Evolutionary conservation across 768 basidiomycete genomes (phyloP).

Genomic region (Baorangia bicolor): DNA sequence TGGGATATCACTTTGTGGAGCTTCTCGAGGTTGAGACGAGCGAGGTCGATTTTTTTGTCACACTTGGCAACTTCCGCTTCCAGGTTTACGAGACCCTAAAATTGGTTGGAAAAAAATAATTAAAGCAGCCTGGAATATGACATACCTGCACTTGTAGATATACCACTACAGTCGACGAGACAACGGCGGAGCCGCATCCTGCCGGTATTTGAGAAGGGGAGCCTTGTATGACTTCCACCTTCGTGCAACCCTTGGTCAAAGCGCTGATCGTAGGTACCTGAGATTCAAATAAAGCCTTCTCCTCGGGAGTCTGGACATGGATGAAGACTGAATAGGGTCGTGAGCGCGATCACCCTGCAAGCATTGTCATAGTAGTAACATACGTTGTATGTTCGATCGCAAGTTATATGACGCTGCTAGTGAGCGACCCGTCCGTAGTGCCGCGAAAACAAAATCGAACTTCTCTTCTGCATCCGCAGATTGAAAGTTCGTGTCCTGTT

Average conservation of each 20-base stretch:
- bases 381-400: slow-evolving; percentile 61
- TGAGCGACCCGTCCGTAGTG: slow-evolving; percentile 56
- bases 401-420: slow-evolving; percentile 80
- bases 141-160: slow-evolving; percentile 85
- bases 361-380: background rate
- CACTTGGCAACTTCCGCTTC: slow-evolving; percentile 86
- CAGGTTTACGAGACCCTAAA: slow-evolving; percentile 85
- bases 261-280: slow-evolving; percentile 76
- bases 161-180: slow-evolving; percentile 71
- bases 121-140: background rate
- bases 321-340: slow-evolving; percentile 56
- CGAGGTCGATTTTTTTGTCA: slow-evolving; percentile 84
- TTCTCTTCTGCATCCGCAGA: slow-evolving; percentile 75
- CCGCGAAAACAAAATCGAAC: slow-evolving; percentile 83
- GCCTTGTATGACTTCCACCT: slow-evolving; percentile 63
- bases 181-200: slow-evolving; percentile 79
- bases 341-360: background rate
- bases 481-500: slow-evolving; percentile 58
- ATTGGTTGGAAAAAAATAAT: background rate
- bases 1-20: slow-evolving; percentile 69
- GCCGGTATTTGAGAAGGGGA: slow-evolving; percentile 63
- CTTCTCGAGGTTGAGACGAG: slow-evolving; percentile 70
- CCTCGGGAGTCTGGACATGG: slow-evolving; percentile 60
- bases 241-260: slow-evolving; percentile 87
- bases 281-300: slow-evolving; percentile 64